Evolutionary conservation across 2,329 filamentous ascomycete genomes (phyloP).

Genomic region (Calonectria leucothoes): DNA sequence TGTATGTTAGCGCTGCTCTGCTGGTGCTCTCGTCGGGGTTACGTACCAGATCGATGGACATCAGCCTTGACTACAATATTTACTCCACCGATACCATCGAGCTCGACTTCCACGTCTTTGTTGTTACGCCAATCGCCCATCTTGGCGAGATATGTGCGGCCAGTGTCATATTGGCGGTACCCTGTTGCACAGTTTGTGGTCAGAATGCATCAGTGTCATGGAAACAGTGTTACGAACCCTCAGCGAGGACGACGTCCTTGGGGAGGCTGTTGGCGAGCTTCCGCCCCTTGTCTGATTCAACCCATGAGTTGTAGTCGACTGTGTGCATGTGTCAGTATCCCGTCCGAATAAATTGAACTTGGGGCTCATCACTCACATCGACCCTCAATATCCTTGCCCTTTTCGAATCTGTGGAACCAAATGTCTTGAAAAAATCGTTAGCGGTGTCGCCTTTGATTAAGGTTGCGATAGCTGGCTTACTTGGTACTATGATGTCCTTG

Average conservation of each 20-base stretch:
- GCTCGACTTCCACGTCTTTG: slow-evolving; percentile 90
- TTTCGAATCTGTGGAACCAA: slow-evolving; percentile 93
- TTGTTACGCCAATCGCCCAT: slow-evolving; percentile 95
- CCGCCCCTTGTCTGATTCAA: slow-evolving; percentile 88
- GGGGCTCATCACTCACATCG: slow-evolving; percentile 74
- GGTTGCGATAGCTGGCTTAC: slow-evolving; percentile 64
- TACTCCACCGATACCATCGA: slow-evolving; percentile 96
- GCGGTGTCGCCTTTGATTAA: slow-evolving; percentile 24
- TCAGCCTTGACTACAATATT: slow-evolving; percentile 98
- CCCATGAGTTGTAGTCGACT: slow-evolving; percentile 99
- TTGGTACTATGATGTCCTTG: slow-evolving; percentile 92
- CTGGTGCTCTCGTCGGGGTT: neutral
- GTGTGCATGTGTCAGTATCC: slow-evolving; percentile 28
- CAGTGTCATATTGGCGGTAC: slow-evolving; percentile 93
- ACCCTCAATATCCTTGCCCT: slow-evolving; percentile 89
- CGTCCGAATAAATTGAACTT: neutral
- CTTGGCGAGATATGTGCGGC: slow-evolving; percentile 86
- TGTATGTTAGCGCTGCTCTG: slow-evolving; percentile 37
- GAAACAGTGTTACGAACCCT: slow-evolving; percentile 68
- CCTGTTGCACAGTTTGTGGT: slow-evolving; percentile 61
- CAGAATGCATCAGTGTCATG: neutral
- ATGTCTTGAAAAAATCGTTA: slow-evolving; percentile 72
- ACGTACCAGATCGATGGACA: slow-evolving; percentile 89
- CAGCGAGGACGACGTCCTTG: slow-evolving; percentile 86
- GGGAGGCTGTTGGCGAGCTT: slow-evolving; percentile 79